phyloP scores from a whole-genome alignment of 352 stramenopile species.

The Phytopythium kandeliae region DNA sequence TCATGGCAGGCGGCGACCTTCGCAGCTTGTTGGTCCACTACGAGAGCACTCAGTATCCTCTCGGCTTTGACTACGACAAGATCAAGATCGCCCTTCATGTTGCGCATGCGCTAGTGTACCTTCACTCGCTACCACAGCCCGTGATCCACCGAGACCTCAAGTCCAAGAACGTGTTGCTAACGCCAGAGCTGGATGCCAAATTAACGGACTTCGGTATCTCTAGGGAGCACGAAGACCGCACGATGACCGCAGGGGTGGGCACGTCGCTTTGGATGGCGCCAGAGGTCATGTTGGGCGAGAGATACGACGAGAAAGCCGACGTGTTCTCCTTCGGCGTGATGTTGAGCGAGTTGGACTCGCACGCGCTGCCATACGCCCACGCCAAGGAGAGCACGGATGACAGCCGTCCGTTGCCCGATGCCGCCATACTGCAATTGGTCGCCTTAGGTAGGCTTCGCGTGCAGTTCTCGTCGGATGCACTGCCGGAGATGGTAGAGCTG shows the following conservation, averaged over 20 bases:
- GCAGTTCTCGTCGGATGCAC: constrained; percentile 17
- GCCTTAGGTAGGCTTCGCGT: constrained; percentile 23
- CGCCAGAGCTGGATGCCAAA: constrained; percentile 22
- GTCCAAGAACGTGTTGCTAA: constrained; percentile 2
- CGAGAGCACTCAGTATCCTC: constrained; percentile 15
- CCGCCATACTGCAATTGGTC: constrained; percentile 38
- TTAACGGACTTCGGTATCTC: constrained; percentile 38
- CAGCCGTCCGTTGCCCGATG: constrained; percentile 7
- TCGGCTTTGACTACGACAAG: constrained; percentile 35
- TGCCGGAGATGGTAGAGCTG: constrained; percentile 16
- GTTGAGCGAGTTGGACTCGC: constrained; percentile 35
- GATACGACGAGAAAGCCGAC: constrained; percentile 33
- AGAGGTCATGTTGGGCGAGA: constrained; percentile 31
- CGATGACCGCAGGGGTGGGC: constrained; percentile 21
- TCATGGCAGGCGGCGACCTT: constrained; percentile 41
- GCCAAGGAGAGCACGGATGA: too few relatives aligned
- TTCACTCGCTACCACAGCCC: constrained; percentile 33
- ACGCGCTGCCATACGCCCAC: constrained; percentile 20
- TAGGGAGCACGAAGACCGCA: constrained; percentile 21
- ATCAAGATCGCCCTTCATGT: constrained; percentile 22
- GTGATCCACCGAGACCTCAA: constrained; percentile 6
- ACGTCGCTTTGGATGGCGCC: not conserved
- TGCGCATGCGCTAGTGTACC: constrained; percentile 28
- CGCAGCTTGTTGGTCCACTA: constrained; percentile 17
- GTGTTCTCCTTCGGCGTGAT: constrained; percentile 51